Base-by-base conservation (phyloP, 176 grass and related monocot genomes). In the Lolium perenne region DNA sequence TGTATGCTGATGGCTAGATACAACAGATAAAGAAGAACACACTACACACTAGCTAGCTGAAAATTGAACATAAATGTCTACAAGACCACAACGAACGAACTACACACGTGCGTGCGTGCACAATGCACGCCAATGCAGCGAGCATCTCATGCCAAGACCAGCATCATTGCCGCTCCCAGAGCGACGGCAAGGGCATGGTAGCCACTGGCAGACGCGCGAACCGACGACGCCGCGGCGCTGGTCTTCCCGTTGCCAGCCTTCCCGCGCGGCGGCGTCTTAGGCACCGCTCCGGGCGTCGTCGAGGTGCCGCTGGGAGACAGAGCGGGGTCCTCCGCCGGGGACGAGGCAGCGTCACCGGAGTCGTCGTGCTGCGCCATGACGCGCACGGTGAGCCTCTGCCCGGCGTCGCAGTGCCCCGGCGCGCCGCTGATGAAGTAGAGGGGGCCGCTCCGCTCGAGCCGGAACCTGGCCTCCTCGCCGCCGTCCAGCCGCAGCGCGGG, bases 371-470 rank as follows among this genome's bases (percentile, higher is more conserved):
- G n/a, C 18, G 54, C 29, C 78, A 89, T 77, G 63, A 91, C 90
- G 29, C 92, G 78, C 21, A 89, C 4, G 48, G 86, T 84, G 88
- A 97, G 76, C 88, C 90, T 87, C 84, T 97, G 83, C 0, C 92
- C 92, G 0, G 88, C 88, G 46, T 53, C 63, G 71, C 92, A 94
- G 92, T 89, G 86, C 0, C 86, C 92, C 10, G 82, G 86, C 74
- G 88, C 49, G 51, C 88, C 95, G 22, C 90, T 97, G 86, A 94
- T 83, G 88, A 92, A 97, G 88, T 85, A 94, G 81, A 73, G 85
- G 86, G 71, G 46, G 12, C 86, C 90, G 76, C 20, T 74, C 41
- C 53, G 65, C 59, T 89, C 88, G 53, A 97, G 88, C 12, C 86
- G 64, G 84, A 92, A 81, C 29, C 76, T 73, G 0, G 92, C 85